phyloP scores from a whole-genome alignment of 768 basidiomycete species.

The Amanita exitialis region DNA sequence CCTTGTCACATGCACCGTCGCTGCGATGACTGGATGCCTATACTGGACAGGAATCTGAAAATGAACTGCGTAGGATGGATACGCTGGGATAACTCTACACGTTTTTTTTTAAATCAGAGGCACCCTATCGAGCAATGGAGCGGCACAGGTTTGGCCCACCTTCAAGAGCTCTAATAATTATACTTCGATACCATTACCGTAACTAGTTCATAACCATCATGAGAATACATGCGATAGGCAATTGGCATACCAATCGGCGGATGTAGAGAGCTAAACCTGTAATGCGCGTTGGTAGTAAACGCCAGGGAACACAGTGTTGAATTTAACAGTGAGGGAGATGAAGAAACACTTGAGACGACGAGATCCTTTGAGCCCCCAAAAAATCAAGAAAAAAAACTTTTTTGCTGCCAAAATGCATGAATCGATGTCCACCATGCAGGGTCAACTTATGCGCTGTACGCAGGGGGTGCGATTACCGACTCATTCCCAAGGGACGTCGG shows the following conservation, averaged over 20 bases:
- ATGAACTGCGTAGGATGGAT: too few relatives aligned
- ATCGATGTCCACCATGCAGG: background rate
- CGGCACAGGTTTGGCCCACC: too few relatives aligned
- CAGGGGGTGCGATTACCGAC: background rate
- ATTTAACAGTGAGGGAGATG: background rate
- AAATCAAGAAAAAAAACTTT: background rate
- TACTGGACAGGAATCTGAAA: too few relatives aligned
- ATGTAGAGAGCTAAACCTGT: background rate
- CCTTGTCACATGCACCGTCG: too few relatives aligned
- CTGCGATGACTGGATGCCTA: too few relatives aligned
- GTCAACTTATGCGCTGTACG: conserved; percentile 1
- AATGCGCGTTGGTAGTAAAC: too few relatives aligned
- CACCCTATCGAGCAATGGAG: too few relatives aligned
- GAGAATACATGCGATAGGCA: background rate
- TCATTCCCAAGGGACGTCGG: background rate
- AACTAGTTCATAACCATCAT: background rate
- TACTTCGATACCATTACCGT: background rate
- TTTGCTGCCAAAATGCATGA: background rate
- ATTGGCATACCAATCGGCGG: background rate
- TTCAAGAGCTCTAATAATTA: background rate
- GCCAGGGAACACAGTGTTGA: background rate
- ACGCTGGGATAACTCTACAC: too few relatives aligned
- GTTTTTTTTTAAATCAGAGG: too few relatives aligned
- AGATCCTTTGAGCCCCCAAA: background rate
- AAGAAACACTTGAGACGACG: background rate